These are phyloP conservation scores for Lipomyces yamadae DNA, from an alignment of 805 yeast genomes.

Conservation along the genomic window DNA sequence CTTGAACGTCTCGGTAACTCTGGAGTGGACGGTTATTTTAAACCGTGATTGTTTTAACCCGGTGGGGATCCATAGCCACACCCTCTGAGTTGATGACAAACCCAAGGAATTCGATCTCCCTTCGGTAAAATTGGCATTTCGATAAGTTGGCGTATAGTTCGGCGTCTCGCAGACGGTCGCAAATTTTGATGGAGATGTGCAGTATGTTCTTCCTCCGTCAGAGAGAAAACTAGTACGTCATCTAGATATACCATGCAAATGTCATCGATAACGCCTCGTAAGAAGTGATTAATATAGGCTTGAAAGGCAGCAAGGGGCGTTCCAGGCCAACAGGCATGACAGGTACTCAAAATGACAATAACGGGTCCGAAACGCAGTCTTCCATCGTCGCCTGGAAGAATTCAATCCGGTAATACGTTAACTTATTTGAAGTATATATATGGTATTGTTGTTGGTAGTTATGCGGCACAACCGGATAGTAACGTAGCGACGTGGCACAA, in stretches of 20 bases:
- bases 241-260: slow-evolving; percentile 36
- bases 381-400: slow-evolving; percentile 6
- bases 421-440: no score
- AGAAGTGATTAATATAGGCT: slow-evolving; percentile 17
- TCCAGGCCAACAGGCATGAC: slow-evolving; percentile 44
- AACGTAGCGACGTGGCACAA: no score
- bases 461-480: no score
- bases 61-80: neutral
- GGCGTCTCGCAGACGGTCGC: slow-evolving; percentile 2
- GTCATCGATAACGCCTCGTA: slow-evolving; percentile 18
- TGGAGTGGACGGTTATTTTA: neutral
- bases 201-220: slow-evolving; percentile 28
- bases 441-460: no score
- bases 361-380: slow-evolving; percentile 40
- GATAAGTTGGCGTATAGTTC: slow-evolving; percentile 8
- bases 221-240: slow-evolving; percentile 36
- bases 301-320: slow-evolving; percentile 44
- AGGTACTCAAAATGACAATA: slow-evolving; percentile 39
- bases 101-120: slow-evolving; percentile 9
- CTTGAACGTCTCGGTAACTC: neutral
- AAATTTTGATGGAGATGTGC: neutral
- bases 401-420: neutral
- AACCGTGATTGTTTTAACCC: slow-evolving; percentile 8
- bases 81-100: neutral
- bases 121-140: slow-evolving; percentile 18